Conservation (phyloP, 129 eudicot genomes). For the Silybum marianum region DNA sequence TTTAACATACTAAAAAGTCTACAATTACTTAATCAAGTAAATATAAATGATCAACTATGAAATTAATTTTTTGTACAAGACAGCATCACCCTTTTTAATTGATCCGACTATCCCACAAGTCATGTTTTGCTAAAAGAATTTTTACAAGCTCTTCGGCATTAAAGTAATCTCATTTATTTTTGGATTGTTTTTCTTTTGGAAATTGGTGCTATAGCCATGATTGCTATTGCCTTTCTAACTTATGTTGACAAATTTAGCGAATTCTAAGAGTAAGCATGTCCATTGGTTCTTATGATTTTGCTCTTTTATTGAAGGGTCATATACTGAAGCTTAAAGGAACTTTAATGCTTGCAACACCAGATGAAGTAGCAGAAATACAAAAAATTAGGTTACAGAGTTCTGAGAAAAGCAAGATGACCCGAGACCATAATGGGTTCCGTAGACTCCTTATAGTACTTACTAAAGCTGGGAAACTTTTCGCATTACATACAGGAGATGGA, state of each 20-base stretch:
- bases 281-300: conserved; percentile 11
- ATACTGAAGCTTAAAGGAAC: conserved; percentile 96
- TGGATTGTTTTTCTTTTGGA: neutral
- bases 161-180: neutral
- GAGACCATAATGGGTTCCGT: conserved; percentile 96
- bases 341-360: conserved; percentile 90
- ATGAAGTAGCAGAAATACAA: conserved; percentile 83
- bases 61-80: too few species aligned
- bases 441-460: conserved; percentile 86
- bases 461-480: conserved; percentile 83
- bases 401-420: conserved; percentile 87
- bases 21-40: too few species aligned
- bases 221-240: neutral
- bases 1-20: too few species aligned
- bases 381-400: conserved; percentile 72
- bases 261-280: neutral
- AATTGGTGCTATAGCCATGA: neutral
- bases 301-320: conserved; percentile 67
- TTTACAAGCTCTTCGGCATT: neutral
- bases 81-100: too few species aligned
- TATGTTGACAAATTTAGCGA: neutral
- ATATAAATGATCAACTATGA: too few species aligned
- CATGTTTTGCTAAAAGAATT: neutral
- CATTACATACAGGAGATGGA: conserved; percentile 97
- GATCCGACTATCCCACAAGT: too few species aligned